Conservation (phyloP, 2,329 filamentous ascomycete genomes). For the Fusarium sp. region DNA sequence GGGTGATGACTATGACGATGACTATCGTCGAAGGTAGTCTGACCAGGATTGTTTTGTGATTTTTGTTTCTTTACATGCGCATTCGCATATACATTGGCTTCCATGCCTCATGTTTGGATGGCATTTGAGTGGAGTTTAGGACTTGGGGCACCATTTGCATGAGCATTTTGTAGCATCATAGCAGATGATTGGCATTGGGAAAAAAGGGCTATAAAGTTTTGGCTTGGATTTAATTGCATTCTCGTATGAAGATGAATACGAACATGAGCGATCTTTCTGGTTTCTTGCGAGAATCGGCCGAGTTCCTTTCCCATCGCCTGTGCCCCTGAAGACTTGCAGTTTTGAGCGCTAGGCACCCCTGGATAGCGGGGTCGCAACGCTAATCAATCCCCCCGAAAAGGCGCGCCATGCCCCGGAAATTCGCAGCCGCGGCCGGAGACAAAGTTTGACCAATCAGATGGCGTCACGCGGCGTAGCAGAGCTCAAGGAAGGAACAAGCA, state of each 20-base stretch:
- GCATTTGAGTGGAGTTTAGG: slow-evolving; percentile 25
- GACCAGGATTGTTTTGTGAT: slow-evolving; percentile 11
- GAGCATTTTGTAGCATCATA: slow-evolving; percentile 13
- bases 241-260: slow-evolving; percentile 1
- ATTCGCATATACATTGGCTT: slow-evolving; percentile 5
- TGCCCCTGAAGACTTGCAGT: slow-evolving; percentile 29
- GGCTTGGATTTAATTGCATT: neutral
- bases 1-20: slow-evolving; percentile 41
- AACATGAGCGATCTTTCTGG: slow-evolving; percentile 18
- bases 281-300: slow-evolving; percentile 4
- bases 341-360: slow-evolving; percentile 32
- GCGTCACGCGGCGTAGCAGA: slow-evolving; percentile 14
- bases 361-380: slow-evolving; percentile 33
- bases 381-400: slow-evolving; percentile 19
- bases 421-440: slow-evolving; percentile 21
- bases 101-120: slow-evolving; percentile 7
- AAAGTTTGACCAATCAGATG: slow-evolving; percentile 26
- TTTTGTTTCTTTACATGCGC: slow-evolving; percentile 16
- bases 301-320: neutral
- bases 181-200: neutral
- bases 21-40: slow-evolving; percentile 36
- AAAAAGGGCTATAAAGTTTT: slow-evolving; percentile 26
- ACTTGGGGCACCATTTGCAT: neutral
- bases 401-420: slow-evolving; percentile 26
- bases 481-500: neutral